phyloP scores from a whole-genome alignment of 768 basidiomycete genomes.

The Leccinum longicurvipes region DNA sequence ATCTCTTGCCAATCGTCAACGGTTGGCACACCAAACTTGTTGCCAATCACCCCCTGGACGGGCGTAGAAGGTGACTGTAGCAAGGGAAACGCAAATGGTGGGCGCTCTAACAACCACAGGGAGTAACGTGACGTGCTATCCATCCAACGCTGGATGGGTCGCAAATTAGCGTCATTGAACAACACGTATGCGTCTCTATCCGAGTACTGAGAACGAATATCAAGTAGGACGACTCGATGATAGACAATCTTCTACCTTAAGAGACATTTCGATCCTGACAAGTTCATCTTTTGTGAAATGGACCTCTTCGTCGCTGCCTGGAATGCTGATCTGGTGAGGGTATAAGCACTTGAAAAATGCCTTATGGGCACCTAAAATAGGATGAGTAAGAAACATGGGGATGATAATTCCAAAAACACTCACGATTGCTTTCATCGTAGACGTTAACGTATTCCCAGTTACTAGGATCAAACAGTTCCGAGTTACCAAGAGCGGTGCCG shows the following conservation, averaged over 20 bases:
- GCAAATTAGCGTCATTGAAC: constrained; percentile 73
- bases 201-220: constrained; percentile 59
- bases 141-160: constrained; percentile 83
- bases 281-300: constrained; percentile 69
- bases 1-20: constrained; percentile 76
- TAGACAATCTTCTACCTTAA: constrained; percentile 59
- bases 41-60: constrained; percentile 17
- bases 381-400: background rate
- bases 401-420: constrained; percentile 17
- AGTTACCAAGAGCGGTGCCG: constrained; percentile 64
- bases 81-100: constrained; percentile 72
- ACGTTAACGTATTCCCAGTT: constrained; percentile 73
- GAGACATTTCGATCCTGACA: constrained; percentile 81
- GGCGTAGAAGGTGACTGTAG: constrained; percentile 38
- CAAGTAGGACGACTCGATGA: background rate
- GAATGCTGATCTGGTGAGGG: constrained; percentile 55
- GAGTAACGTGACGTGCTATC: constrained; percentile 72
- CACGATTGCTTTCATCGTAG: constrained; percentile 56
- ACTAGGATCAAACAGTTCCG: constrained; percentile 54
- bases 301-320: constrained; percentile 41
- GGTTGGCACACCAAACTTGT: constrained; percentile 63
- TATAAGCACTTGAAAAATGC: constrained; percentile 74
- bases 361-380: constrained; percentile 69
- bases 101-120: constrained; percentile 89
- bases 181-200: constrained; percentile 63